These are phyloP conservation scores for Beta macrorhiza DNA, from an alignment of 179 eudicot species.

Conservation along the genomic window DNA sequence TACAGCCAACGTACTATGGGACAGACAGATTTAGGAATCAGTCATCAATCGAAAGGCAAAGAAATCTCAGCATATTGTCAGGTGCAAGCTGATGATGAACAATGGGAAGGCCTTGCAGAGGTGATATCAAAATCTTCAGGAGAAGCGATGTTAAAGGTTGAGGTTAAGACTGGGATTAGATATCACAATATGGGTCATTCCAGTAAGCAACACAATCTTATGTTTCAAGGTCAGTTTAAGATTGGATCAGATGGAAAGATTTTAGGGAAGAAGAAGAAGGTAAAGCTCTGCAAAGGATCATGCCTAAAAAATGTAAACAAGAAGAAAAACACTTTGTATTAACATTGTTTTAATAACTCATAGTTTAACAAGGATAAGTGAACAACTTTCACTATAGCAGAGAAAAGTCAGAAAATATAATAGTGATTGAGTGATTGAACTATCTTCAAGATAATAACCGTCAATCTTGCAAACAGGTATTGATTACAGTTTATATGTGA, in stretches of 20 bases:
- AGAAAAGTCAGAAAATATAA: too few relatives aligned
- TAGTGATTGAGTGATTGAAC: neutral
- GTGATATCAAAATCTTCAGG: neutral
- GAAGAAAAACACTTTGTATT: neutral
- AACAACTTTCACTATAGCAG: neutral
- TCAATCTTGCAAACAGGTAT: neutral
- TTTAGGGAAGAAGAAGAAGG: conserved; percentile 27
- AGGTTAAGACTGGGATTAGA: conserved; percentile 11
- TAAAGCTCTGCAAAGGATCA: conserved; percentile 16
- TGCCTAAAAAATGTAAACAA: neutral
- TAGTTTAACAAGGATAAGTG: neutral
- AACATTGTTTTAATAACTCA: neutral
- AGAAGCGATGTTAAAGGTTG: conserved; percentile 17
- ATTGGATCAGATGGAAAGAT: conserved; percentile 38
- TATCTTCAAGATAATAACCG: neutral
- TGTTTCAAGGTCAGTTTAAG: conserved; percentile 13
- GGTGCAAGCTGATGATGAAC: conserved; percentile 1
- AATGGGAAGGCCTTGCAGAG: neutral
- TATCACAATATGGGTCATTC: conserved; percentile 15
- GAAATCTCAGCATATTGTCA: neutral
- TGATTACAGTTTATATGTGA: neutral
- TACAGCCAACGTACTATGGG: neutral
- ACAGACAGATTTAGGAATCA: too few relatives aligned
- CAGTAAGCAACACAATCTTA: conserved; percentile 20
- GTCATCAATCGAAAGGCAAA: neutral